Evolutionary conservation across 768 basidiomycete genomes (phyloP).

Genomic region (Austroboletus festivus): DNA sequence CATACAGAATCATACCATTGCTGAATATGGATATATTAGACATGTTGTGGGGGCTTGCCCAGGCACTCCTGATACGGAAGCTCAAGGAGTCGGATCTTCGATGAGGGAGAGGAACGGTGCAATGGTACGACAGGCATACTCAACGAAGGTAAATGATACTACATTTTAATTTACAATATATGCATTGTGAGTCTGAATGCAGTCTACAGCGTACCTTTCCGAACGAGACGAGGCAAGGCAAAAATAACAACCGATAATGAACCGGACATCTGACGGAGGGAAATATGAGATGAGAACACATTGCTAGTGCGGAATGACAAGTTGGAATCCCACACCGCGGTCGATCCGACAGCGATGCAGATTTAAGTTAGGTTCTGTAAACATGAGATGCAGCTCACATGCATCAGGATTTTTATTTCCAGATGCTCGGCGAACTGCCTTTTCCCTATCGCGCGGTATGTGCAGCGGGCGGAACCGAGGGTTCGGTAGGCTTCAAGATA

Average conservation of each 20-base stretch:
- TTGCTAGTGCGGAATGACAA: slow-evolving; percentile 3
- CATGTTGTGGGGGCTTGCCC: neutral
- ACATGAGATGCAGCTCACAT: slow-evolving; percentile 1
- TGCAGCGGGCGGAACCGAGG: slow-evolving; percentile 2
- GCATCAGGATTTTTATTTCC: neutral
- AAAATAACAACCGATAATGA: neutral
- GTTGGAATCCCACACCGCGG: slow-evolving; percentile 6
- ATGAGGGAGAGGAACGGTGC: neutral
- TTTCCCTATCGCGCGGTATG: slow-evolving; percentile 3
- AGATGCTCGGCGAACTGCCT: neutral
- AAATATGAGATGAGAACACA: neutral
- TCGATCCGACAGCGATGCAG: neutral
- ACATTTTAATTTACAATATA: neutral
- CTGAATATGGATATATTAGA: slow-evolving; percentile 2
- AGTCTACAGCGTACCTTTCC: neutral
- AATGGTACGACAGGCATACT: slow-evolving; percentile 2
- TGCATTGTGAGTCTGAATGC: neutral
- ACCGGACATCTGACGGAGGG: neutral
- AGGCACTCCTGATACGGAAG: neutral
- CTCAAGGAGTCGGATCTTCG: neutral
- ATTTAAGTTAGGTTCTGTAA: slow-evolving; percentile 3
- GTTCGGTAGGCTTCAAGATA: slow-evolving; percentile 3
- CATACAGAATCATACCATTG: neutral
- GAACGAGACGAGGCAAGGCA: neutral
- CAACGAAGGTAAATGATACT: neutral